These are phyloP conservation scores for Larix kaempferi DNA, from an alignment of 75 land plant species.

Conservation along the genomic window DNA sequence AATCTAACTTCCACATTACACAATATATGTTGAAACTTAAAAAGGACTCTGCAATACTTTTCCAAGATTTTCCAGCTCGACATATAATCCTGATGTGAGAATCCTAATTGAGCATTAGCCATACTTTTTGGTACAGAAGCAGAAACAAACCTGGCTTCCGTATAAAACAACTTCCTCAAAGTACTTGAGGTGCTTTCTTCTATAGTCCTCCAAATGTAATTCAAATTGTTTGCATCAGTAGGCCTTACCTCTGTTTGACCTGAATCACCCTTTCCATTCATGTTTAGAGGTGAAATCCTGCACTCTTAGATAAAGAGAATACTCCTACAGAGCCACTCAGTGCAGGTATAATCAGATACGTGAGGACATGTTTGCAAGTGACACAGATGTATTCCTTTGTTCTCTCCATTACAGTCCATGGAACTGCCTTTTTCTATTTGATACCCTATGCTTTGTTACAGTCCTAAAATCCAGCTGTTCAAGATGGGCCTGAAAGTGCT, in stretches of 20 bases:
- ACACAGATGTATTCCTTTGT: conserved; percentile 4
- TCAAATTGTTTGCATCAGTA: conserved; percentile 14
- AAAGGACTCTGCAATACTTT: conserved; percentile 65
- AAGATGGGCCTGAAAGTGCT: neutral
- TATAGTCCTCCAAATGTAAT: conserved; percentile 18
- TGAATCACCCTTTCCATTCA: conserved; percentile 4
- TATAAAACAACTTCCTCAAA: conserved; percentile 24
- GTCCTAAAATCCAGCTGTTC: neutral
- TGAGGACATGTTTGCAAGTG: neutral
- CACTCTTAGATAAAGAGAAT: conserved; percentile 7
- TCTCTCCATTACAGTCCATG: neutral
- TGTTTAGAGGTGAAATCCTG: conserved; percentile 12
- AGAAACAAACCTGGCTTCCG: conserved; percentile 18
- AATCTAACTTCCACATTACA: conserved; percentile 66
- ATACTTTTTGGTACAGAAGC: conserved; percentile 14
- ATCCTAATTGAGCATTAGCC: conserved; percentile 55
- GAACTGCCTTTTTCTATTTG: no score
- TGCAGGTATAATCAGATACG: neutral
- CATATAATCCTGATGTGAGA: conserved; percentile 45
- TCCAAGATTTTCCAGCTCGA: conserved; percentile 67
- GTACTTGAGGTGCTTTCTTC: conserved; percentile 16
- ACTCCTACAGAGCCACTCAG: neutral
- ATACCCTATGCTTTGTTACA: neutral
- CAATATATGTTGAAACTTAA: conserved; percentile 31
- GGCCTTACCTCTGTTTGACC: conserved; percentile 3